Conservation (phyloP, 2,329 filamentous ascomycete species). For the Cytospora leucostoma region DNA sequence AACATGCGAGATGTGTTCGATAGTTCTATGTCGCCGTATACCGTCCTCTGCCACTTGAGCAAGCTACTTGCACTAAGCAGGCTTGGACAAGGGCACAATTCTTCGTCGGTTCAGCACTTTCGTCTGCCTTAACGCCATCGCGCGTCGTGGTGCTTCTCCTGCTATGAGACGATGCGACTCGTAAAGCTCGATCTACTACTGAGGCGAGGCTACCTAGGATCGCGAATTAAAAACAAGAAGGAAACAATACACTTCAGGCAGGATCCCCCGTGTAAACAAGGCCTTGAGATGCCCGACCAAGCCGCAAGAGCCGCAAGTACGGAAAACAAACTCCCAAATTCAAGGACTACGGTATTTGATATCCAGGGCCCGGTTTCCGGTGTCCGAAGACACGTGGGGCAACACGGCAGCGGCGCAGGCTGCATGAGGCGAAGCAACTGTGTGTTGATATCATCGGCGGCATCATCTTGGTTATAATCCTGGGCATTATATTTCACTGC, state of each 20-base stretch:
- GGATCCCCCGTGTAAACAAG: no score
- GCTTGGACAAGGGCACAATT: background rate
- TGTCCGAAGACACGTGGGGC: background rate
- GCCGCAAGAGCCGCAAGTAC: no score
- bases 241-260: background rate
- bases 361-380: no score
- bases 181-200: background rate
- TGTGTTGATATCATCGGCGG: background rate
- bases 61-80: background rate
- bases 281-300: no score
- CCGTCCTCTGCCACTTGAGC: background rate
- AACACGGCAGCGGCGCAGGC: constrained; percentile 16
- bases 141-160: background rate
- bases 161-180: background rate
- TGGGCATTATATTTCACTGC: background rate
- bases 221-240: background rate
- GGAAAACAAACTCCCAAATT: no score
- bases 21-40: background rate
- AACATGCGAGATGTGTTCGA: background rate
- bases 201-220: background rate
- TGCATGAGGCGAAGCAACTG: constrained; percentile 11
- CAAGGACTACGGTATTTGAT: no score
- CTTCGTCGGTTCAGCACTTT: background rate
- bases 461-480: background rate
- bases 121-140: background rate